These are phyloP conservation scores for Macadamia integrifolia DNA, from an alignment of 164 flowering plant genomes.

Conservation along the genomic window DNA sequence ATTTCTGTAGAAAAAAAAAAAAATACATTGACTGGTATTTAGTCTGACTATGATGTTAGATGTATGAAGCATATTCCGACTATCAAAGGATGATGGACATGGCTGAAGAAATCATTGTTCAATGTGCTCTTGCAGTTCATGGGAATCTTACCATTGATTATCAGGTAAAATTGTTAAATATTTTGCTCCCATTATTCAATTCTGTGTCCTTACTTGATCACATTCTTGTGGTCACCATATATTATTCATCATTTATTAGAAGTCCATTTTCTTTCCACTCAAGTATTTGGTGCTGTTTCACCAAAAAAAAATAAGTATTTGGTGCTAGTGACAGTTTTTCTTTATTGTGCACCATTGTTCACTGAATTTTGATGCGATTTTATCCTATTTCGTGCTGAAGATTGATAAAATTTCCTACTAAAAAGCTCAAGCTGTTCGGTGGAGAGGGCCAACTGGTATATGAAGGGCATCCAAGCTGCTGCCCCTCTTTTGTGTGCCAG, in stretches of 20 bases:
- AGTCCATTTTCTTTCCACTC: background rate
- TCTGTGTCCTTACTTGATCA: too few relatives aligned
- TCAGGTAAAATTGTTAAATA: constrained; percentile 47
- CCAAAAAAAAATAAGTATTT: background rate
- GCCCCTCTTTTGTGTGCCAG: too few relatives aligned
- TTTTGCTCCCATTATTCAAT: background rate
- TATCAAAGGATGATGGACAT: constrained; percentile 93
- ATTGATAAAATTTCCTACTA: too few relatives aligned
- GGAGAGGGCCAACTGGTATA: too few relatives aligned
- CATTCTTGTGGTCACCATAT: too few relatives aligned
- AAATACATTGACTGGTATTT: constrained; percentile 16
- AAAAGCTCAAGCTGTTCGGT: too few relatives aligned
- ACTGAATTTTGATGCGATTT: too few relatives aligned
- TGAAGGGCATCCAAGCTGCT: too few relatives aligned
- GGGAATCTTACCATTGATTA: constrained; percentile 82
- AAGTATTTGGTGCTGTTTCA: background rate
- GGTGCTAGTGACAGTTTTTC: background rate
- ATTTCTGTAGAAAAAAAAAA: background rate
- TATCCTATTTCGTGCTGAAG: too few relatives aligned
- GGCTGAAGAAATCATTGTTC: constrained; percentile 83
- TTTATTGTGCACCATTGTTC: background rate
- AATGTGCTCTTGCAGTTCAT: constrained; percentile 80
- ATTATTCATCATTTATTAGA: too few relatives aligned
- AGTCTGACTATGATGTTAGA: constrained; percentile 43
- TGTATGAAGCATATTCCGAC: constrained; percentile 98